Evolutionary conservation across 2,329 filamentous ascomycete species (phyloP).

Genomic region (Fusarium begoniae): DNA sequence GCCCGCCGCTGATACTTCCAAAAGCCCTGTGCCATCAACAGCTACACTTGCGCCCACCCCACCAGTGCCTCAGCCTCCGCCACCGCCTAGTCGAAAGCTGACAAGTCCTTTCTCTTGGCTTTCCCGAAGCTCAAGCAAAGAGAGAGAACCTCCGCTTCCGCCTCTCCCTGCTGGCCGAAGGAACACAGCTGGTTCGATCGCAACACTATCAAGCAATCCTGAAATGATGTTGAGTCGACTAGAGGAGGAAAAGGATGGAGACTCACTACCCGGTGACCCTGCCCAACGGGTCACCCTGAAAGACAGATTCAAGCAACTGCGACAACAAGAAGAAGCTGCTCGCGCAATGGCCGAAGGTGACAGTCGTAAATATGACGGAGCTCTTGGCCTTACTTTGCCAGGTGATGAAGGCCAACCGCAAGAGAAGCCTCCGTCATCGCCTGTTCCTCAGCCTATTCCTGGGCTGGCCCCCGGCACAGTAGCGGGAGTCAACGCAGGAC

Average conservation of each 20-base stretch:
- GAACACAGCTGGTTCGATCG: constrained; percentile 83
- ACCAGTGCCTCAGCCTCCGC: constrained; percentile 44
- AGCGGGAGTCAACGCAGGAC: constrained; percentile 80
- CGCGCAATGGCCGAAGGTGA: constrained; percentile 58
- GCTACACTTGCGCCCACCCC: constrained; percentile 45
- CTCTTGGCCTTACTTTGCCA: constrained; percentile 35
- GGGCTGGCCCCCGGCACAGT: constrained; percentile 85
- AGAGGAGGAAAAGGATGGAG: constrained; percentile 73
- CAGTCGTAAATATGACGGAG: constrained; percentile 58
- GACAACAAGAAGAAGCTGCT: constrained; percentile 77
- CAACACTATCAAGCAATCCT: constrained; percentile 81
- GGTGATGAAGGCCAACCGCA: constrained; percentile 40
- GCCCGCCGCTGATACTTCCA: constrained; percentile 62
- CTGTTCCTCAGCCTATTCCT: constrained; percentile 72
- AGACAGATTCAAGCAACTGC: constrained; percentile 80
- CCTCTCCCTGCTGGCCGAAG: constrained; percentile 65
- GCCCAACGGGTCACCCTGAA: constrained; percentile 71
- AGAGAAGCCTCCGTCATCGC: constrained; percentile 52
- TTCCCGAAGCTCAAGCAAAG: constrained; percentile 72
- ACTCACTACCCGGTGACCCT: constrained; percentile 55
- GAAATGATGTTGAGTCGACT: constrained; percentile 81
- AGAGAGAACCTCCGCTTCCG: constrained; percentile 62
- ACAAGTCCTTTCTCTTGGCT: constrained; percentile 91
- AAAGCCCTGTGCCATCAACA: constrained; percentile 52
- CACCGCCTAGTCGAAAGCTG: constrained; percentile 71